Evolutionary conservation across 805 yeast genomes (phyloP), one percentile per base, ranked within the genome.

Genomic region (Blastobotrys robertii): DNA sequence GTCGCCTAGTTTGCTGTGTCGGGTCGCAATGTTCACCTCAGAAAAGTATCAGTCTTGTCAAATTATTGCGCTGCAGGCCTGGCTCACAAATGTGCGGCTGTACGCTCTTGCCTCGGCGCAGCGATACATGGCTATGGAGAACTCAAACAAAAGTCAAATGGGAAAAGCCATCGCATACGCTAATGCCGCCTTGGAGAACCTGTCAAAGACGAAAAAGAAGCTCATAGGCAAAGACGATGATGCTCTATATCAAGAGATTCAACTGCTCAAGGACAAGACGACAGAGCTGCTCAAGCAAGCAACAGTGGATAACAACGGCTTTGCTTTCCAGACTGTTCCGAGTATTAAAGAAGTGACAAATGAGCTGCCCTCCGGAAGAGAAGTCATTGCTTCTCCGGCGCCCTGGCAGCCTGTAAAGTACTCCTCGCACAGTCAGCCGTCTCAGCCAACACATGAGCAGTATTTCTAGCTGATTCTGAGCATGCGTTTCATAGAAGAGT

Each of bases 331-430:
- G 45, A 44, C 54, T 9, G 50, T 62, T 7, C 65, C 66, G 1
- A 30, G 19, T 4, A 13, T 30, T 4, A 45, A 50, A n/a, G 63
- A 56, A 2, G 44, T 57, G 2, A 51, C 49, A 8, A 45, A 49
- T 8, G 46, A 46, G 30, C 55, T 63, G 63, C 64, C 64, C 2
- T 60, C 63, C 1, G 64, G 64, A 4, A 44, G 64, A 37, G 57
- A 58, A 40, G 60, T 58, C 2, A 48, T 57, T 10, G 41, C 56
- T n/a, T 38, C 48, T 1, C 46, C 39, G 32, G 37, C 35, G 8
- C 51, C 56, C 11, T 59, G 64, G 64, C 37, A 38, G 8, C 64
- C 63, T 1, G 54, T 57, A 3, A 46, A 44, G 12, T 38, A 49
- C 33, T 19, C 25, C 6, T 19, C 25, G 6, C 25, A 19, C 39